phyloP scores from a whole-genome alignment of 345 rosid species.

The Citrus sinensis region DNA sequence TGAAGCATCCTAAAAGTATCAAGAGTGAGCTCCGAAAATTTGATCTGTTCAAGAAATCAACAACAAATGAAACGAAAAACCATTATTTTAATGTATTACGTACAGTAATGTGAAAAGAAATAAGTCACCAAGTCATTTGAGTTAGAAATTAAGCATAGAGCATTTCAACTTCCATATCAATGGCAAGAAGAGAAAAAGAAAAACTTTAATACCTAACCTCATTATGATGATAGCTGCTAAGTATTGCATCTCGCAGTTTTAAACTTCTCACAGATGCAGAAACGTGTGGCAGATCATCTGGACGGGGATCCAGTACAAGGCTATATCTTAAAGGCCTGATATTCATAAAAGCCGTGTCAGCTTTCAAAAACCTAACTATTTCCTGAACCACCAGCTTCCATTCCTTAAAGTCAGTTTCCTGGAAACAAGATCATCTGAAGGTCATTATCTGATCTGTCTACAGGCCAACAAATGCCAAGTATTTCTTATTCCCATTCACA shows the following conservation, averaged over 20 bases:
- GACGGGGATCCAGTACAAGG: slow-evolving; percentile 70
- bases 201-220: slow-evolving; percentile 60
- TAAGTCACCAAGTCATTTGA: not conserved
- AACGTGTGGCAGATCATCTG: slow-evolving; percentile 57
- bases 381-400: slow-evolving; percentile 98
- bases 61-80: not conserved
- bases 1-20: slow-evolving; percentile 98
- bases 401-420: slow-evolving; percentile 96
- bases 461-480: slow-evolving; percentile 8
- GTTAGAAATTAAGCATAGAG: slow-evolving; percentile 5
- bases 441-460: slow-evolving; percentile 20
- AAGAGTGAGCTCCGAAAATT: slow-evolving; percentile 92
- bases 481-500: not conserved
- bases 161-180: slow-evolving; percentile 11
- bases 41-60: slow-evolving; percentile 51
- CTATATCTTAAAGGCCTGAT: slow-evolving; percentile 92
- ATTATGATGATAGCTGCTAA: slow-evolving; percentile 79
- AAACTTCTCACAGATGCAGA: slow-evolving; percentile 52
- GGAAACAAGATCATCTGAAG: slow-evolving; percentile 33
- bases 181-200: slow-evolving; percentile 15
- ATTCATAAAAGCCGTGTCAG: slow-evolving; percentile 92
- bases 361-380: slow-evolving; percentile 88
- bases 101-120: not conserved
- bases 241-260: slow-evolving; percentile 75
- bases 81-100: not conserved